A percentile compares a stretch with the other conserved stretches of the same genome.
Evolutionary conservation across 2,329 filamentous ascomycete species (phyloP).

Genomic region (Neoarthrinium moseri): DNA sequence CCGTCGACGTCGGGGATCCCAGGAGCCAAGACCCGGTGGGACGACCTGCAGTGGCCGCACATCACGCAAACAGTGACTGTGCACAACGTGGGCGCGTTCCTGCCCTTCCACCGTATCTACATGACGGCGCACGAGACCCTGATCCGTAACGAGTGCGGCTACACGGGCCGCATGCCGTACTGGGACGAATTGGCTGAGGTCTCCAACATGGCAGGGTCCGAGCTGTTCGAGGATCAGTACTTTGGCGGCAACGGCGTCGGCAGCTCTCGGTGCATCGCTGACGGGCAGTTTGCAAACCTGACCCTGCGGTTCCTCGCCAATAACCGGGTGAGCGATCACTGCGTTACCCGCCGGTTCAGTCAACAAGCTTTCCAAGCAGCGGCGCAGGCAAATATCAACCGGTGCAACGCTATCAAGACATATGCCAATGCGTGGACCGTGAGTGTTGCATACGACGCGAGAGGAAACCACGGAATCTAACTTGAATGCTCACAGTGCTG

Average conservation of each 20-base stretch:
- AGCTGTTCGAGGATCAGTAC: constrained; percentile 27
- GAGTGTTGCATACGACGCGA: too few relatives aligned
- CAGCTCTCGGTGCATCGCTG: constrained; percentile 24
- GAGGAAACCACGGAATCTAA: too few relatives aligned
- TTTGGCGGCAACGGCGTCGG: constrained; percentile 30
- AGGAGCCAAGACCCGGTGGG: constrained; percentile 27
- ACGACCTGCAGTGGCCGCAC: constrained; percentile 32
- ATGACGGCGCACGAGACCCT: constrained; percentile 29
- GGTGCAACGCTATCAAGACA: not conserved
- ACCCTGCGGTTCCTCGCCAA: constrained; percentile 19
- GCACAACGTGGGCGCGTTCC: constrained; percentile 30
- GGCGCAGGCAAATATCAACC: not conserved
- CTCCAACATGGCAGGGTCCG: constrained; percentile 23
- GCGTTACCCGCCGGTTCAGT: constrained; percentile 15
- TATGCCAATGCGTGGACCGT: not conserved
- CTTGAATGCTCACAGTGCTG: too few relatives aligned
- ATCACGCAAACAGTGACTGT: constrained; percentile 26
- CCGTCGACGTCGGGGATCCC: constrained; percentile 21
- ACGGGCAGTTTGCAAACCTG: constrained; percentile 33
- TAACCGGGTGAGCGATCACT: constrained; percentile 15
- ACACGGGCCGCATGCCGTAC: constrained; percentile 26
- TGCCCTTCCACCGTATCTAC: constrained; percentile 35
- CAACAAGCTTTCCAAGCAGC: not conserved
- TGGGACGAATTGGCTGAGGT: constrained; percentile 34
- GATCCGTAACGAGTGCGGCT: constrained; percentile 29